Base-by-base conservation (phyloP, 495 filamentous ascomycete species). In the Lentithecium fluviatile region DNA sequence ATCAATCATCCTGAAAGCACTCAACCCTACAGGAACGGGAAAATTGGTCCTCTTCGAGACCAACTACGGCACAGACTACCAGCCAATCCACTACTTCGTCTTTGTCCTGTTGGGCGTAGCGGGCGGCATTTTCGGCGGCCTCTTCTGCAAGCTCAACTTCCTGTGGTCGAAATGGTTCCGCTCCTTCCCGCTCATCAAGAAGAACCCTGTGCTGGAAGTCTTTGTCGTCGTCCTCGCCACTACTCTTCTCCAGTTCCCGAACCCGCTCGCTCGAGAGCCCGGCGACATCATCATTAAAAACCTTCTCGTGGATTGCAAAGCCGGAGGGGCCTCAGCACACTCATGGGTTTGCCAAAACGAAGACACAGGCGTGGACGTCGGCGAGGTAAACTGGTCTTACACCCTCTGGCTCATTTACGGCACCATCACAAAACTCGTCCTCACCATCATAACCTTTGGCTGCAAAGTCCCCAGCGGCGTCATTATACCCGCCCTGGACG, bases 31-130 rank as follows among this genome's bases (percentile, higher is more conserved):
- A 0, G 77, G 81, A 10, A 83, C 82, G 0, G 82, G 82, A 17
- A 82, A 83, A 53, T 68, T 84, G 12, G 80, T 80, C 4, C 73
- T 83, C n/a, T 84, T 81, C 68, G 81, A 84, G 61, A 83, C 82
- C 12, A 77, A 82, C 52, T 83, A 81, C 62, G 79, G 79, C 15
- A 77, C 77, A 5, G 70, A 75, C 32, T 84, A 84, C 64, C 66
- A 76, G 20, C 70, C 80, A 21, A 58, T 77, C 32, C 80, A 84
- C 60, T 83, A 84, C 64, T 66, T 82, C 2, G 72, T 82, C 19
- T 84, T 84, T 64, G 69, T 83, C 19, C 29, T 83, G 12, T 76
- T 83, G 7, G 81, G 82, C 17, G 59, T 84, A n/a, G 75, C 72
- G 2, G 82, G 81, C 29, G 82, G 82, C 6, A 58, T 83, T 6